Percentiles rank a stretch among this genome's conserved stretches.
Evolutionary conservation across 1,284 basidiomycete species (phyloP).

Genomic region (Apiotrichum domesticum): DNA sequence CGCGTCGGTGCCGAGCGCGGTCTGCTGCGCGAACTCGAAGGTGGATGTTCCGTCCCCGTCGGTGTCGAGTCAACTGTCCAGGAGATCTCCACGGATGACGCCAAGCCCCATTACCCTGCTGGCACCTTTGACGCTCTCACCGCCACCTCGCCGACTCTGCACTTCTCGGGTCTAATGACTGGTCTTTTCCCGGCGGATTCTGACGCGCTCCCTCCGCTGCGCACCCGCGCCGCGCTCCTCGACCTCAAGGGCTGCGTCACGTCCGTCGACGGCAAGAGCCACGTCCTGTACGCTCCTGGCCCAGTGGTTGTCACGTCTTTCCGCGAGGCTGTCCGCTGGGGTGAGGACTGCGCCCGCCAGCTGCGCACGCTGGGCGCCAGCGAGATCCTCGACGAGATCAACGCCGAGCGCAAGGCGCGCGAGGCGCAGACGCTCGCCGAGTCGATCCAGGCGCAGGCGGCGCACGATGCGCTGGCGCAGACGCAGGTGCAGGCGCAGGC

Average conservation of each 20-base stretch:
- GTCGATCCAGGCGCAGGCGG: background rate
- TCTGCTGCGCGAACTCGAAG: constrained; percentile 80
- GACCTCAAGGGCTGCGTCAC: constrained; percentile 73
- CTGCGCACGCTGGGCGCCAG: constrained; percentile 65
- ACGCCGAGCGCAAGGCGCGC: constrained; percentile 57
- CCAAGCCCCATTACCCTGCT: constrained; percentile 11
- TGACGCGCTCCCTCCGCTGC: constrained; percentile 15
- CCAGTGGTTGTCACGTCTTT: constrained; percentile 54
- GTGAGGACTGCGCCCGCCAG: constrained; percentile 58
- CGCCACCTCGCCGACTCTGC: constrained; percentile 32
- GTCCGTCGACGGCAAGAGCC: constrained; percentile 61
- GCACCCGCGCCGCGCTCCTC: constrained; percentile 48
- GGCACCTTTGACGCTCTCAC: constrained; percentile 18
- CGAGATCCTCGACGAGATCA: constrained; percentile 73
- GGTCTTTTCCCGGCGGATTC: constrained; percentile 6
- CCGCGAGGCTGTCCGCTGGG: constrained; percentile 62
- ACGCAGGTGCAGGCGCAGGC: background rate
- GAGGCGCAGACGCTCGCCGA: constrained; percentile 49
- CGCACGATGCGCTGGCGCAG: background rate
- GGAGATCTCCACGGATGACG: constrained; percentile 20
- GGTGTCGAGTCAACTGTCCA: constrained; percentile 60
- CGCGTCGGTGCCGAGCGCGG: constrained; percentile 75
- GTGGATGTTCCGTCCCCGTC: constrained; percentile 96
- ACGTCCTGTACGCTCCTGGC: constrained; percentile 62
- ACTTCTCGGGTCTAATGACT: constrained; percentile 38